Percentiles rank a stretch among this genome's conserved stretches.
Conservation (phyloP, 148 eudicot species). For the Tetragonia tetragonoides region DNA sequence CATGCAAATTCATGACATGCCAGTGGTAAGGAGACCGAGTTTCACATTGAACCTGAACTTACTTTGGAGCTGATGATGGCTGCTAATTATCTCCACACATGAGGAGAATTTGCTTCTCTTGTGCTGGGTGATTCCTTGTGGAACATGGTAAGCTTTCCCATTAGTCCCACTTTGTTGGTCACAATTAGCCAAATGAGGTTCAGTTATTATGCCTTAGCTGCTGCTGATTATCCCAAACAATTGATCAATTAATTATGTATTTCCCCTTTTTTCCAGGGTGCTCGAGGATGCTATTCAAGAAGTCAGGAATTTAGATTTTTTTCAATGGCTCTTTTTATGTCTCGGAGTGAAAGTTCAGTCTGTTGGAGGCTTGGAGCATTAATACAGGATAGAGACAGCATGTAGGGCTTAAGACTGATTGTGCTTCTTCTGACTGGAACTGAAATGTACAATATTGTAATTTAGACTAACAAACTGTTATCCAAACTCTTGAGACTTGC, state of each 20-base stretch:
- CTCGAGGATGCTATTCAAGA: slow-evolving; percentile 9
- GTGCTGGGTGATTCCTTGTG: slow-evolving; percentile 7
- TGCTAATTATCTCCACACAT: slow-evolving; percentile 93
- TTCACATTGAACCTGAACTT: slow-evolving; percentile 96
- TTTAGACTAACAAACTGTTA: slow-evolving; percentile 8
- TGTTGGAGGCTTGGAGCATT: slow-evolving; percentile 2
- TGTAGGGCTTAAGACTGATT: slow-evolving; percentile 16
- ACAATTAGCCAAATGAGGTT: neutral
- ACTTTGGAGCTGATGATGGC: slow-evolving; percentile 99
- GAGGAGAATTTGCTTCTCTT: slow-evolving; percentile 25
- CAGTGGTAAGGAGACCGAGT: slow-evolving; percentile 98
- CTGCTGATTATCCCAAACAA: neutral
- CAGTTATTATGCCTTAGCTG: neutral
- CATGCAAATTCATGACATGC: slow-evolving; percentile 5
- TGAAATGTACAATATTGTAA: slow-evolving; percentile 16
- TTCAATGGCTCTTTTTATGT: neutral
- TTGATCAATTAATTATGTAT: neutral
- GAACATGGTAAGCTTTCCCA: slow-evolving; percentile 12
- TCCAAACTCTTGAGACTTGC: neutral
- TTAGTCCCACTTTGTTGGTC: neutral
- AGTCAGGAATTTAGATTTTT: slow-evolving; percentile 3
- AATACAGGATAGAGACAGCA: slow-evolving; percentile 1
- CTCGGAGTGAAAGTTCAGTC: neutral
- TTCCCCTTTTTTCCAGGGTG: slow-evolving; percentile 12
- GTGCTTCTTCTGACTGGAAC: slow-evolving; percentile 7